Conservation (phyloP, 2,329 filamentous ascomycete genomes). For the Lasiodiplodia hormozganensis region DNA sequence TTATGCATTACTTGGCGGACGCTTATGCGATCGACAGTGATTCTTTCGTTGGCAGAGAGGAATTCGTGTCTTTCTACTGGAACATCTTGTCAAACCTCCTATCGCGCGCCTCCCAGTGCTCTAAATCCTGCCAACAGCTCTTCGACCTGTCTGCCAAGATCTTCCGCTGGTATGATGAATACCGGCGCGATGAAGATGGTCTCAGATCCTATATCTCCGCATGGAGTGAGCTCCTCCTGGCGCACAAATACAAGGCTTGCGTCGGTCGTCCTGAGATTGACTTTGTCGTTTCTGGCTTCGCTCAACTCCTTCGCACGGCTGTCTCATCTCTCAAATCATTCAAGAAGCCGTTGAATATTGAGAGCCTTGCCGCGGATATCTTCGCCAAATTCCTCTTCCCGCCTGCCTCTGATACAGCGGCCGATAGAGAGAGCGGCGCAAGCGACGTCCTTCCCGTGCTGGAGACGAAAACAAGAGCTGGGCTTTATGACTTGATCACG, state of each 20-base stretch:
- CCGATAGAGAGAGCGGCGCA: neutral
- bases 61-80: conserved; percentile 46
- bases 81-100: conserved; percentile 40
- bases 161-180: conserved; percentile 45
- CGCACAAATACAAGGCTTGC: conserved; percentile 42
- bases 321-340: conserved; percentile 49
- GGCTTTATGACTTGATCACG: conserved; percentile 46
- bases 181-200: conserved; percentile 40
- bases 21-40: neutral
- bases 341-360: conserved; percentile 44
- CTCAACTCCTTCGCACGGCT: conserved; percentile 48
- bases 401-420: conserved; percentile 12
- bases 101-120: conserved; percentile 36
- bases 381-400: conserved; percentile 48
- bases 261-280: conserved; percentile 46
- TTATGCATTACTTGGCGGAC: neutral
- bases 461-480: conserved; percentile 44
- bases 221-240: conserved; percentile 45
- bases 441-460: conserved; percentile 40
- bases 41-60: conserved; percentile 35
- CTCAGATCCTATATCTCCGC: conserved; percentile 38
- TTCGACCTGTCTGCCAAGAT: conserved; percentile 45
- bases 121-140: conserved; percentile 41
- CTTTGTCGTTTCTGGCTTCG: conserved; percentile 47
- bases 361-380: conserved; percentile 32